phyloP scores from a whole-genome alignment of 2,329 filamentous ascomycete species.

The Fusarium sp. region DNA sequence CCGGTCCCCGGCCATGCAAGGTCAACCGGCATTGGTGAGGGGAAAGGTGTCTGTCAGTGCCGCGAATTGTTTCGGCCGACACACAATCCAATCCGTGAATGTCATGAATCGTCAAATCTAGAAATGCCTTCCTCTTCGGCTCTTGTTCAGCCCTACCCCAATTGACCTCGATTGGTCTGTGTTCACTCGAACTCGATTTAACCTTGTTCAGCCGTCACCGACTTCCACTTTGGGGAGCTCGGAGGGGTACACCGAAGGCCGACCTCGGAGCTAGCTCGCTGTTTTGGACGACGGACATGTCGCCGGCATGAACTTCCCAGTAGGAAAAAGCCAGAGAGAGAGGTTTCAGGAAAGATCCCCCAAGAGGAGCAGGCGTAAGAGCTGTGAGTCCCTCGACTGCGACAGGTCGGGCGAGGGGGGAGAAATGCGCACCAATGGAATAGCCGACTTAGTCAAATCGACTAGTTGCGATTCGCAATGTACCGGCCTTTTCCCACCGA shows the following conservation, averaged over 20 bases:
- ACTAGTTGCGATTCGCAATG: slow-evolving; percentile 35
- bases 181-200: slow-evolving; percentile 9
- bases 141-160: slow-evolving; percentile 41
- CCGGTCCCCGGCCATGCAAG: slow-evolving; percentile 19
- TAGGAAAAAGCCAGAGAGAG: slow-evolving; percentile 10
- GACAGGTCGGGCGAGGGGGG: slow-evolving; percentile 26
- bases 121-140: slow-evolving; percentile 34
- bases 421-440: slow-evolving; percentile 47
- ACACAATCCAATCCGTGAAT: slow-evolving; percentile 9
- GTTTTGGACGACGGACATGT: slow-evolving; percentile 20
- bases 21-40: slow-evolving; percentile 23
- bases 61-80: slow-evolving; percentile 5
- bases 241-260: slow-evolving; percentile 43
- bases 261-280: slow-evolving; percentile 42
- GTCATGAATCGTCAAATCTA: slow-evolving; percentile 12
- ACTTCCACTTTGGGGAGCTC: slow-evolving; percentile 17
- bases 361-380: slow-evolving; percentile 8
- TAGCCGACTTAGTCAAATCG: slow-evolving; percentile 35
- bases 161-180: slow-evolving; percentile 25
- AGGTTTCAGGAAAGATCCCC: background rate
- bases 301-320: slow-evolving; percentile 26
- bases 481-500: slow-evolving; percentile 35
- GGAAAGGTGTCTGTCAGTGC: slow-evolving; percentile 8
- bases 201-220: slow-evolving; percentile 28
- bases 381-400: slow-evolving; percentile 24